Conservation (phyloP, 768 basidiomycete genomes). For the Sporobolomyces pararoseus region DNA sequence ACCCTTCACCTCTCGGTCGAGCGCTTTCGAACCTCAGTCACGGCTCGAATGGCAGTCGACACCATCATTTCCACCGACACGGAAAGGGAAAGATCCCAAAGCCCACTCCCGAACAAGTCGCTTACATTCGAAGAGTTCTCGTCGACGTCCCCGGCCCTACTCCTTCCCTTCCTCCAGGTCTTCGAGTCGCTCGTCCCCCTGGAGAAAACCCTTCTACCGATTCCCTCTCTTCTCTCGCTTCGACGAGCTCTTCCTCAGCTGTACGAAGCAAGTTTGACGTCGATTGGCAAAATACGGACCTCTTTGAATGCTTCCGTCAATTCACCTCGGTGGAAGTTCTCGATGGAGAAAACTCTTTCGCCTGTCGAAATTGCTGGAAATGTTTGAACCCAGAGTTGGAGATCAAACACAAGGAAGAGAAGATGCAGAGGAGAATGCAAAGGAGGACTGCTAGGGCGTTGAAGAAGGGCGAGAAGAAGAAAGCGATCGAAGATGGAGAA, state of each 20-base stretch:
- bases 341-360: conserved; percentile 90
- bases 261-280: not conserved
- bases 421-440: conserved; percentile 48
- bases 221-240: not conserved
- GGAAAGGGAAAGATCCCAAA: conserved; percentile 37
- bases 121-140: conserved; percentile 43
- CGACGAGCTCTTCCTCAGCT: conserved; percentile 6
- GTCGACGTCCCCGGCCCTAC: conserved; percentile 42
- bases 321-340: conserved; percentile 92
- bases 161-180: conserved; percentile 27
- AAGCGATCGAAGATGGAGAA: conserved; percentile 39
- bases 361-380: conserved; percentile 92
- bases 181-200: conserved; percentile 42
- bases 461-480: conserved; percentile 47
- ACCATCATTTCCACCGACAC: conserved; percentile 6
- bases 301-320: conserved; percentile 64
- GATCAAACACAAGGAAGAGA: conserved; percentile 52
- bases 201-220: conserved; percentile 5
- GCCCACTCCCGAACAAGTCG: conserved; percentile 40
- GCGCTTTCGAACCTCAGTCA: conserved; percentile 19
- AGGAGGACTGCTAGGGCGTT: conserved; percentile 19
- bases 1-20: conserved; percentile 35
- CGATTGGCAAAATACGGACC: conserved; percentile 46
- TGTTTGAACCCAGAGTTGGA: conserved; percentile 58
- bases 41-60: not conserved